phyloP scores from a whole-genome alignment of 352 stramenopile species.

The Globisporangium lucens region DNA sequence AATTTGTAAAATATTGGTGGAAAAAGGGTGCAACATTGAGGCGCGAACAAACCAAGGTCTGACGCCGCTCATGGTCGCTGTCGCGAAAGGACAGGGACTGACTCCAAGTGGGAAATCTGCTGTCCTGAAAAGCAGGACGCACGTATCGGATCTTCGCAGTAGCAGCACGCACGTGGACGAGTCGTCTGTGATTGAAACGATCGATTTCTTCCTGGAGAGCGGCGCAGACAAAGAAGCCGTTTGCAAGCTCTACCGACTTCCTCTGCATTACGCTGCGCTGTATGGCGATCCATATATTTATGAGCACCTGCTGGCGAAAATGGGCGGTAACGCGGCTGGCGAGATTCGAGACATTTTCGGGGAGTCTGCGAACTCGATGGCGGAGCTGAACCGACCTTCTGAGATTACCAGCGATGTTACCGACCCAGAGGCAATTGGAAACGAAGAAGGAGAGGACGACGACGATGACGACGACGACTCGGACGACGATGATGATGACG shows the following conservation, averaged over 20 bases:
- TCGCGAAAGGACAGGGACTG: slow-evolving; percentile 37
- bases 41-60: slow-evolving; percentile 61
- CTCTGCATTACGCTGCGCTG: slow-evolving; percentile 74
- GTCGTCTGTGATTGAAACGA: slow-evolving; percentile 55
- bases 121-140: slow-evolving; percentile 23
- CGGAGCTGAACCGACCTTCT: slow-evolving; percentile 33
- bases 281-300: slow-evolving; percentile 62
- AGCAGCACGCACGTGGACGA: slow-evolving; percentile 51
- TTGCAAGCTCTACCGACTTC: slow-evolving; percentile 64
- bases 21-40: slow-evolving; percentile 66
- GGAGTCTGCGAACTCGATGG: slow-evolving; percentile 50
- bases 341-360: slow-evolving; percentile 71
- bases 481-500: slow-evolving; percentile 15
- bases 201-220: slow-evolving; percentile 69
- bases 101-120: slow-evolving; percentile 30
- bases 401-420: slow-evolving; percentile 19
- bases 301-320: slow-evolving; percentile 46
- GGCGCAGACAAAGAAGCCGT: slow-evolving; percentile 58
- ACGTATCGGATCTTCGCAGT: slow-evolving; percentile 36
- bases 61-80: slow-evolving; percentile 80
- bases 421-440: slow-evolving; percentile 11
- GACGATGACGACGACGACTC: slow-evolving; percentile 6
- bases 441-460: slow-evolving; percentile 4
- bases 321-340: slow-evolving; percentile 33
- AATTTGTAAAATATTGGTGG: slow-evolving; percentile 69